phyloP scores from a whole-genome alignment of 1,139 yeast genomes.

The Protomyces macrosporus region DNA sequence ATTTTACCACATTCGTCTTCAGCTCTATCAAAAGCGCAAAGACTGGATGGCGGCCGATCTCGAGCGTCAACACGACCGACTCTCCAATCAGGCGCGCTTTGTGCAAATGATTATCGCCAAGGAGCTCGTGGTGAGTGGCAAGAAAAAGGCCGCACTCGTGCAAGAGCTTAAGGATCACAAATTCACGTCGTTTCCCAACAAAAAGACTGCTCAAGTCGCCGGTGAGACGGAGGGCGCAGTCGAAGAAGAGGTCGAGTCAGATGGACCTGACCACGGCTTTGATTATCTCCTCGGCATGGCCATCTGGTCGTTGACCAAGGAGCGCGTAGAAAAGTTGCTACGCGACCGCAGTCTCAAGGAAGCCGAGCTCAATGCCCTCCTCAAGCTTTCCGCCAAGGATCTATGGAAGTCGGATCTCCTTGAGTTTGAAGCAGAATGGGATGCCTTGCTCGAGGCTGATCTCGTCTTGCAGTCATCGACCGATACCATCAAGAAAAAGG shows the following conservation, averaged over 20 bases:
- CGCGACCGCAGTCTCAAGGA: slow-evolving; percentile 69
- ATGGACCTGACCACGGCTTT: slow-evolving; percentile 48
- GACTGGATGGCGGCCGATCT: slow-evolving; percentile 66
- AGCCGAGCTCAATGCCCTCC: slow-evolving; percentile 59
- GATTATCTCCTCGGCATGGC: slow-evolving; percentile 83
- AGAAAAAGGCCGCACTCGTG: slow-evolving; percentile 61
- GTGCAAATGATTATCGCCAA: slow-evolving; percentile 82
- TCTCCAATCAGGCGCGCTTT: slow-evolving; percentile 83
- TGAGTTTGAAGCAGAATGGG: slow-evolving; percentile 61
- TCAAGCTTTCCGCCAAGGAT: slow-evolving; percentile 73
- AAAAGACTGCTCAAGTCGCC: slow-evolving; percentile 37
- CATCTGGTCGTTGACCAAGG: slow-evolving; percentile 87
- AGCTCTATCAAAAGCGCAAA: slow-evolving; percentile 84
- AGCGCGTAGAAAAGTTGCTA: slow-evolving; percentile 57
- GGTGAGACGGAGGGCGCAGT: slow-evolving; percentile 26
- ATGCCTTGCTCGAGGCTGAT: slow-evolving; percentile 55
- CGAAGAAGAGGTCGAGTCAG: slow-evolving; percentile 41
- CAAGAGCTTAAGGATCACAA: slow-evolving; percentile 56
- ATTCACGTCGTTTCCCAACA: slow-evolving; percentile 60
- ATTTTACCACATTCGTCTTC: slow-evolving; percentile 79
- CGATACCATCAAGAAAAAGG: slow-evolving; percentile 29
- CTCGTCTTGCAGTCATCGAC: slow-evolving; percentile 42
- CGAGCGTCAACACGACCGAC: slow-evolving; percentile 66
- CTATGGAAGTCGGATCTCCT: slow-evolving; percentile 83
- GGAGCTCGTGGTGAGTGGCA: slow-evolving; percentile 64